Base-by-base conservation (phyloP, 805 yeast species). In the Scheffersomyces coipomensis region DNA sequence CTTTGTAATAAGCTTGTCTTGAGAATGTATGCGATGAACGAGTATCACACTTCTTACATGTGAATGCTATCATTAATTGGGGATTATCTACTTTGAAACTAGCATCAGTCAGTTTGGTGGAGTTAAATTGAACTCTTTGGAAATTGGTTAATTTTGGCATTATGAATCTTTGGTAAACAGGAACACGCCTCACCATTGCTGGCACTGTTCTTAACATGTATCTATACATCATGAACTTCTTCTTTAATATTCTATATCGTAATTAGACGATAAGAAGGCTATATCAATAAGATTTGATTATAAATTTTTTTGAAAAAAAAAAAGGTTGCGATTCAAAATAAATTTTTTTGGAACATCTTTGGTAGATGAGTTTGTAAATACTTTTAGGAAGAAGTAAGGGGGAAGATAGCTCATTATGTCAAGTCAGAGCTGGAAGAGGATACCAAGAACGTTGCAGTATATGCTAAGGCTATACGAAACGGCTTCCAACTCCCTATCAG, bases 21-120 rank as follows among this genome's bases (percentile, higher is more conserved):
- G 96, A 85, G 55, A 91, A 84, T n/a, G 83, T 75, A 55, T 91
- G 98, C 3, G 89, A 80, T 0, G 97, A 88, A 40, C 97, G 69
- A 2, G 85, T 78, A 33, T 79, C 74, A 63, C 98, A 91, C 48
- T 80, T 79, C 58, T 89, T 91, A 64, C 98, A 91, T 0, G 97
- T 91, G 65, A 91, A 90, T 0, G 96, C 91, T 17, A 91, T 75
- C 84, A 88, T 84, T 46, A 87, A 68, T 59, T 83, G 79, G 2
- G 95, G 96, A 45, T 83, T 79, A 38, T 85, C 93, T 16, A 77
- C 74, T 51, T 84, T 80, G 43, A 78, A 27, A 3, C 44, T 29
- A 4, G 52, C 54, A n/a, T 41, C 31, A 7, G 5, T 15, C 37
- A 21, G 29, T 7, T n/a, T 13, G 8, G 30, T 13, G n/a, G 30